Base-by-base conservation (phyloP, 2,329 filamentous ascomycete genomes). In the Dothideomycetidae sp. region DNA sequence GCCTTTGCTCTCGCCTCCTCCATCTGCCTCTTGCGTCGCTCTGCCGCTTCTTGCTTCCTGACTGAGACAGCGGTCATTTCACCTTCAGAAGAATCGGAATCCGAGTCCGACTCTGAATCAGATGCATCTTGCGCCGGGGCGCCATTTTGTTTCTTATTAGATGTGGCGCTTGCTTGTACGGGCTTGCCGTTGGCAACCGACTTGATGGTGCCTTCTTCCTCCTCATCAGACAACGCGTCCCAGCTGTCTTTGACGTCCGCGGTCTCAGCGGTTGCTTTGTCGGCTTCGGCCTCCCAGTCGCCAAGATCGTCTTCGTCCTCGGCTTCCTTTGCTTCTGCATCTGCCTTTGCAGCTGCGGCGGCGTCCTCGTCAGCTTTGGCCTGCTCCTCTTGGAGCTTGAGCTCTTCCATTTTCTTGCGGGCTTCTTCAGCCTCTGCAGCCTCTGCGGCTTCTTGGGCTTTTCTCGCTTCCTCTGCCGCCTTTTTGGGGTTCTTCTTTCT, bases 191-290 rank as follows among this genome's bases (percentile, higher is more conserved):
- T 48, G 35, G 46, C 44, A 13, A 50, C 49, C 14, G 53, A 46
- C 46, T 61, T 61, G 28, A 49, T 47, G n/a, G 44, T 30, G 48
- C 53, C 58, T 68, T 64, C 52, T 10, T 40, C 54, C 50, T 85
- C 81, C 5, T 82, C 79, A 33, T 82, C 81, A 2, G 75, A 78
- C 38, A 84, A 80, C 21, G 81, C 85, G 56, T 96, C 88, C 88
- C 88, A 96, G 64, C 79, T 88, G 47, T 94, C 88, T 61, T 94
- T 94, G 52, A 93, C 70, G 42, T 80, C 78, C 10, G 79, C 77
- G 21, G n/a, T 7, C n/a, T 26, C 21, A 43, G 80, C 78, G 11
- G 81, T 79, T 16, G 81, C 73, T 9, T 72, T 73, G 33, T 81
- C 81, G 16, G 77, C 81, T 34, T 82, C 78, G 18, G 77, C 75